Evolutionary conservation across 306 rosid species (phyloP), one percentile per base, ranked within the genome.

Genomic region (Prunus armeniaca): DNA sequence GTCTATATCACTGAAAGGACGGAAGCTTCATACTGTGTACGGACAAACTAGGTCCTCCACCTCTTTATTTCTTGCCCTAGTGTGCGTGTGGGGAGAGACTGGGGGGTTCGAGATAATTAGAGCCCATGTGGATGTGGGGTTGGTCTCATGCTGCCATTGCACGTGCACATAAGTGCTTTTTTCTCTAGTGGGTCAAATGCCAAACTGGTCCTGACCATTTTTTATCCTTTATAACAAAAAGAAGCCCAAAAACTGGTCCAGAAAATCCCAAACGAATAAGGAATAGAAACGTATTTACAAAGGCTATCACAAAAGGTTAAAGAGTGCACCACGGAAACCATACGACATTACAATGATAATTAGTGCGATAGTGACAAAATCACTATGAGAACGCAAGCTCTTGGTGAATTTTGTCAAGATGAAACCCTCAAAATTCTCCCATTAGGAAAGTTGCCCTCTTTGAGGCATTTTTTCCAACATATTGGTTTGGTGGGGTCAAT

Each of bases 111-210:
- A 80, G 85, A 81, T 91, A 82, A 89, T 87, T 81, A 81, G 77
- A 81, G 84, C 87, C 85, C 93, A 90, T 95, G 97, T 92, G 98
- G 84, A 65, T 64, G 87, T 90, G 90, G 97, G 86, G 81, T 47
- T 87, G 65, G 11, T 14, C 28, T 18, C 67, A 30, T 63, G 67
- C 84, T 80, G 84, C 65, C 84, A 2, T 86, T 86, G 95, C 97
- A 90, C 98, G 96, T 92, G 97, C 91, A 81, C 22, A 15, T 17
- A 17, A 20, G 52, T 90, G 76, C 92, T 57, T n/a, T 47, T 18
- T 25, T 57, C 63, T 50, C 66, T 67, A 47, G 86, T 77, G 84
- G 84, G 82, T 77, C 80, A 70, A 61, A 65, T 74, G 62, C 75
- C 54, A 52, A 81, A 57, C 84, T 86, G 85, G 77, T 85, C 88